Evolutionary conservation across 352 stramenopile genomes (phyloP).

Genomic region (Phytophthora brassicae): DNA sequence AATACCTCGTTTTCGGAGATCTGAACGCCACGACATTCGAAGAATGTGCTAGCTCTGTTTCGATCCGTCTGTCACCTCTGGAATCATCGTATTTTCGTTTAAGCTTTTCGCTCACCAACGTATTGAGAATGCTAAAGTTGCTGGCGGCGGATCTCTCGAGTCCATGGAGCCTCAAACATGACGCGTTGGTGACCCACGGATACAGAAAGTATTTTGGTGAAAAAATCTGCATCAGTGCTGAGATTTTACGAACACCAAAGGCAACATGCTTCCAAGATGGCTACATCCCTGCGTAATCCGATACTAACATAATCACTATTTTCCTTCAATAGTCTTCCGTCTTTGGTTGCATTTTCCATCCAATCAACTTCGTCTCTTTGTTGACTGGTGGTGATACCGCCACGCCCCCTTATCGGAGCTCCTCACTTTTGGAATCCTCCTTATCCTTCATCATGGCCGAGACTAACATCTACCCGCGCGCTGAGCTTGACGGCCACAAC

Average conservation of each 20-base stretch:
- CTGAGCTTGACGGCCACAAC: conserved; percentile 88
- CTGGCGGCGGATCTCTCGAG: too few species aligned
- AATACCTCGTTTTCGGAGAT: too few species aligned
- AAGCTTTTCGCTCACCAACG: too few species aligned
- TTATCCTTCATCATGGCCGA: conserved; percentile 61
- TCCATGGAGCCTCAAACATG: too few species aligned
- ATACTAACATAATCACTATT: not conserved
- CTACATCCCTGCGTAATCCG: not conserved
- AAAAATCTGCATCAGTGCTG: not conserved
- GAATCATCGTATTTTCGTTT: too few species aligned
- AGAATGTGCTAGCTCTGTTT: too few species aligned
- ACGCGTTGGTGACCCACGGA: too few species aligned
- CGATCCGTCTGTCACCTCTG: too few species aligned
- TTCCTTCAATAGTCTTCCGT: too few species aligned
- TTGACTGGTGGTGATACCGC: not conserved
- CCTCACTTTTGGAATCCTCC: conserved; percentile 36
- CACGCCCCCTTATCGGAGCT: not conserved
- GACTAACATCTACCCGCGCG: conserved; percentile 86
- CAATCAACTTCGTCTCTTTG: not conserved
- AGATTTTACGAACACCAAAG: not conserved
- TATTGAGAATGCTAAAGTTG: too few species aligned
- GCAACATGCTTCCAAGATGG: not conserved
- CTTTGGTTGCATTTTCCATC: not conserved
- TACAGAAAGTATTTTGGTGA: too few species aligned
- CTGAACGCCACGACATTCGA: too few species aligned